phyloP scores from a whole-genome alignment of 805 yeast genomes.

The Suhomyces sp. region DNA sequence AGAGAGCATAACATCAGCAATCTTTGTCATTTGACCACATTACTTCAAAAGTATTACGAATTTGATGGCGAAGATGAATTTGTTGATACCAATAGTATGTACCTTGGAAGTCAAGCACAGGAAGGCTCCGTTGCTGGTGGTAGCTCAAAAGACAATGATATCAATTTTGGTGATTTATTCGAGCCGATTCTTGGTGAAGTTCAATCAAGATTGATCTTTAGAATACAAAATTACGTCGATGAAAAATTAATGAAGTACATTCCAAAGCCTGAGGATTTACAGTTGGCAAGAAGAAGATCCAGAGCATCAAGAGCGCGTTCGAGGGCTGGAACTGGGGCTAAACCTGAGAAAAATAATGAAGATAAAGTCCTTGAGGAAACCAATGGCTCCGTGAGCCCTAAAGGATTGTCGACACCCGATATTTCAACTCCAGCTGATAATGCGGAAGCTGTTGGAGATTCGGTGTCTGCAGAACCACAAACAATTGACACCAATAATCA shows the following conservation, averaged over 20 bases:
- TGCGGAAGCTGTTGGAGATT: conserved; percentile 17
- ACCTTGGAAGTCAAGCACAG: conserved; percentile 7
- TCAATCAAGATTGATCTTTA: conserved; percentile 77
- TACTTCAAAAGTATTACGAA: conserved; percentile 67
- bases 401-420: too few species aligned
- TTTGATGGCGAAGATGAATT: conserved; percentile 36
- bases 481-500: background rate
- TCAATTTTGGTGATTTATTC: conserved; percentile 60
- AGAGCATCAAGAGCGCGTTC: conserved; percentile 3
- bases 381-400: too few species aligned
- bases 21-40: conserved; percentile 72
- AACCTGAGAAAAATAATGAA: conserved; percentile 4
- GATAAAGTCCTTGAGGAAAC: too few species aligned
- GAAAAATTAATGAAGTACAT: conserved; percentile 63
- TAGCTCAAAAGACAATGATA: conserved; percentile 20
- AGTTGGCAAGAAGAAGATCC: conserved; percentile 45
- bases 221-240: conserved; percentile 73
- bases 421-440: too few species aligned
- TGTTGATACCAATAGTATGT: background rate
- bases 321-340: background rate
- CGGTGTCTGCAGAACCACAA: background rate
- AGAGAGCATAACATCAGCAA: conserved; percentile 66
- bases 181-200: conserved; percentile 72
- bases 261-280: conserved; percentile 68
- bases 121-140: too few species aligned